Percentiles rank a stretch among this genome's conserved stretches.
phyloP scores from a whole-genome alignment of 108 stramenopile species.

The Conticribra guillardii region DNA sequence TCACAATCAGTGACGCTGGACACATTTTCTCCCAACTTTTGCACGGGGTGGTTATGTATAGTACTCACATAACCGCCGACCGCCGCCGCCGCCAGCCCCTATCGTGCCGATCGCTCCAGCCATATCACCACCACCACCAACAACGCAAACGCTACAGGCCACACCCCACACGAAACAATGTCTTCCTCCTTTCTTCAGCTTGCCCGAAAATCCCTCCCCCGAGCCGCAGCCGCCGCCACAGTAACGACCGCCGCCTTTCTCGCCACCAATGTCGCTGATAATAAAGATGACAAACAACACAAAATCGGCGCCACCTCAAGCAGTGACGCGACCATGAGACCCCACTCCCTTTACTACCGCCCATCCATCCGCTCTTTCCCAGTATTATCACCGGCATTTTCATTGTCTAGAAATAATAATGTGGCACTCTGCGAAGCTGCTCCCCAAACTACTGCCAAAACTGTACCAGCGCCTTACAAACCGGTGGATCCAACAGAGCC shows the following conservation, averaged over 20 bases:
- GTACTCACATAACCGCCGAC: no score
- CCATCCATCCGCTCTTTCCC: neutral
- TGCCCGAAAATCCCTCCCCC: neutral
- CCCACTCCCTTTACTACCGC: neutral
- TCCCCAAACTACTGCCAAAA: neutral
- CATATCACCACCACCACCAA: no score
- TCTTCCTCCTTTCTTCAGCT: neutral
- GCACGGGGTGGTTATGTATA: no score
- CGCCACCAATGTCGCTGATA: neutral
- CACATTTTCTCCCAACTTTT: no score
- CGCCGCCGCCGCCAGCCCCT: no score
- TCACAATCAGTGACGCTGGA: no score
- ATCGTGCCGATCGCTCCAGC: no score
- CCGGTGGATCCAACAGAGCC: neutral
- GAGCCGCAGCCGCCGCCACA: neutral
- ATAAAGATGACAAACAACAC: neutral
- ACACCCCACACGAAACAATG: neutral
- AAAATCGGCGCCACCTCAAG: neutral
- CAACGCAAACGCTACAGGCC: neutral
- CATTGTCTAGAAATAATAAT: neutral
- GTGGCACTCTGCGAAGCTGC: neutral
- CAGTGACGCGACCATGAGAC: neutral
- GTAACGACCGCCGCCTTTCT: neutral
- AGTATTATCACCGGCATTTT: neutral
- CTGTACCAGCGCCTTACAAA: neutral